Conservation (phyloP, 345 rosid genomes). For the Salix caprea region DNA sequence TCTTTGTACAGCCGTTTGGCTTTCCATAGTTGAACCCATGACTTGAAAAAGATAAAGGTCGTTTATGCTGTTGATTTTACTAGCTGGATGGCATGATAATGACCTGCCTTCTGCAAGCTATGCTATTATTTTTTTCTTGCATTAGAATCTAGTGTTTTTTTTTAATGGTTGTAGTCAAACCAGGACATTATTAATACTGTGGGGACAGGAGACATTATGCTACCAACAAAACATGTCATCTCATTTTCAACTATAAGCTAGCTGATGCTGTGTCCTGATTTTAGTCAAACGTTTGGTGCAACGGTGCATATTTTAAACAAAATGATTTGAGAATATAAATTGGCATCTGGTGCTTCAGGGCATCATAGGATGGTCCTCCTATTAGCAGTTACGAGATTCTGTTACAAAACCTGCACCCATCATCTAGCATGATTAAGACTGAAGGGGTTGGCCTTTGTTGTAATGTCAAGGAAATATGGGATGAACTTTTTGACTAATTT, state of each 20-base stretch:
- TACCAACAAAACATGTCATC: not conserved
- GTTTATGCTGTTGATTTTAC: not conserved
- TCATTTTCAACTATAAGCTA: not conserved
- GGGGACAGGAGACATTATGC: not conserved
- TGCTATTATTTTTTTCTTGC: not conserved
- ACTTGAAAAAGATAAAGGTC: not conserved
- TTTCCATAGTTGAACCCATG: not conserved
- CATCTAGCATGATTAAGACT: not conserved
- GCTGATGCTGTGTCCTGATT: not conserved
- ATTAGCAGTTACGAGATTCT: not conserved
- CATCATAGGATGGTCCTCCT: not conserved
- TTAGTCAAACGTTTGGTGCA: constrained; percentile 5
- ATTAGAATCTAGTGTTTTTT: not conserved
- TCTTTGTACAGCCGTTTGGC: not conserved
- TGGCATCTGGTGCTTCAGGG: not conserved
- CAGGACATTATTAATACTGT: not conserved
- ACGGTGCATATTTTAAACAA: not conserved
- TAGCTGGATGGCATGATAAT: not conserved
- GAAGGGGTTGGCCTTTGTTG: not conserved
- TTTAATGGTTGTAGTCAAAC: not conserved
- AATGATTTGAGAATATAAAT: not conserved
- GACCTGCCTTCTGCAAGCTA: not conserved
- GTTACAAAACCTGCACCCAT: not conserved
- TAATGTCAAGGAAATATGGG: too few relatives aligned
- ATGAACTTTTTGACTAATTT: not conserved